Conservation (phyloP, 1,284 basidiomycete species). For the Ceratobasidium sp. region DNA sequence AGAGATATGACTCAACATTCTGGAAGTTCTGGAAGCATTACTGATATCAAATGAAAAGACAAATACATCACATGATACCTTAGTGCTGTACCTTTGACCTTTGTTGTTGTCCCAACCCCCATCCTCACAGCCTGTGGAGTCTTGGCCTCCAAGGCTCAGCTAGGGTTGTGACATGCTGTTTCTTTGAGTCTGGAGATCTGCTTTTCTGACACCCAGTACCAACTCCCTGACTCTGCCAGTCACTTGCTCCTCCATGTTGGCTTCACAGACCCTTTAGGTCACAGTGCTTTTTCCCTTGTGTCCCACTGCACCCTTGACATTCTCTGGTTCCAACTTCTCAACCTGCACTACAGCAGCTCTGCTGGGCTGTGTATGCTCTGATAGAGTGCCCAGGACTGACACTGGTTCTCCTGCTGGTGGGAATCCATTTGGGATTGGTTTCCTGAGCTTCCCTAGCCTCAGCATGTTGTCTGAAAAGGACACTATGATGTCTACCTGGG, state of each 20-base stretch:
- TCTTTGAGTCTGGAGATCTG: background rate
- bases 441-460: background rate
- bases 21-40: too few relatives aligned
- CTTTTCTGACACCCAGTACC: background rate
- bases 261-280: background rate
- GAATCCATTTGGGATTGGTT: conserved; percentile 12
- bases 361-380: background rate
- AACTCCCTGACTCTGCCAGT: background rate
- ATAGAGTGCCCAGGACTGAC: too few relatives aligned
- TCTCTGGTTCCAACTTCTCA: background rate
- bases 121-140: too few relatives aligned
- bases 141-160: too few relatives aligned
- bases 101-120: too few relatives aligned
- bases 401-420: conserved; percentile 15
- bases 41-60: too few relatives aligned
- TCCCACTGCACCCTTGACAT: background rate
- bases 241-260: background rate
- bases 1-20: too few relatives aligned
- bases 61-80: too few relatives aligned
- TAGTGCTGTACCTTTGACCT: too few relatives aligned
- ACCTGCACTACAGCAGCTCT: background rate
- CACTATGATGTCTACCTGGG: conserved; percentile 44
- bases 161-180: too few relatives aligned
- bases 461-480: conserved; percentile 45
- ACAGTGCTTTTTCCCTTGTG: background rate